Conservation (phyloP, 371 early-diverging fungal genomes). For the Rhizomucor miehei region DNA sequence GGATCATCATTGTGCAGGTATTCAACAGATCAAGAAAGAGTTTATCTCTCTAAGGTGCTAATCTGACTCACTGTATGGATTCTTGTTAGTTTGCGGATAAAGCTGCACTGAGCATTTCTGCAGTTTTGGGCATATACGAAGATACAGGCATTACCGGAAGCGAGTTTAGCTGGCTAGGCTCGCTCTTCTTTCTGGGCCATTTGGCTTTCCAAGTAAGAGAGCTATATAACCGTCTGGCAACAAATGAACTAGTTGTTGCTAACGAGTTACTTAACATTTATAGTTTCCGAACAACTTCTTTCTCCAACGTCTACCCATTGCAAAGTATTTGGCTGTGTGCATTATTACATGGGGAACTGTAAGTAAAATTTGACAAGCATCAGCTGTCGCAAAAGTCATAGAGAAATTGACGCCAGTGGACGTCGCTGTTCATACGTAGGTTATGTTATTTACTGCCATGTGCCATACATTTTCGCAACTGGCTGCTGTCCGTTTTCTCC, state of each 20-base stretch:
- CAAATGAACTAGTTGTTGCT: background rate
- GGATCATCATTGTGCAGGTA: slow-evolving; percentile 11
- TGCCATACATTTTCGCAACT: slow-evolving; percentile 24
- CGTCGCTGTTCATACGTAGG: too few relatives aligned
- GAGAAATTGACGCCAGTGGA: too few relatives aligned
- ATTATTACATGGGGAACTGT: slow-evolving; percentile 19
- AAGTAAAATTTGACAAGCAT: too few relatives aligned
- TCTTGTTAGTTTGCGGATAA: slow-evolving; percentile 9
- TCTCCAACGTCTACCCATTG: slow-evolving; percentile 26
- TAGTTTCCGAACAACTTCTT: slow-evolving; percentile 26
- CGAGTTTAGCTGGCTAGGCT: slow-evolving; percentile 16
- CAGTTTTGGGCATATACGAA: slow-evolving; percentile 9
- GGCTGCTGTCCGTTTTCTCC: slow-evolving; percentile 20
- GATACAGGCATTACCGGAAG: slow-evolving; percentile 10
- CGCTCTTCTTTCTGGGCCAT: slow-evolving; percentile 18
- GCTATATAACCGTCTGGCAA: background rate
- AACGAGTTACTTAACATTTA: background rate
- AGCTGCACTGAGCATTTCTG: slow-evolving; percentile 8
- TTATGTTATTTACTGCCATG: slow-evolving; percentile 18
- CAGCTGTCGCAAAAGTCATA: too few relatives aligned
- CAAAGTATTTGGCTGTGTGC: slow-evolving; percentile 18
- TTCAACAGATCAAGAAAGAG: too few relatives aligned
- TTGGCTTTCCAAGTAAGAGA: slow-evolving; percentile 6
- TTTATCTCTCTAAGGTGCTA: background rate
- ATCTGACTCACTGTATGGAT: background rate